phyloP scores from a whole-genome alignment of 225 moss, liverwort and hornwort species.

The Takakia lepidozioides region DNA sequence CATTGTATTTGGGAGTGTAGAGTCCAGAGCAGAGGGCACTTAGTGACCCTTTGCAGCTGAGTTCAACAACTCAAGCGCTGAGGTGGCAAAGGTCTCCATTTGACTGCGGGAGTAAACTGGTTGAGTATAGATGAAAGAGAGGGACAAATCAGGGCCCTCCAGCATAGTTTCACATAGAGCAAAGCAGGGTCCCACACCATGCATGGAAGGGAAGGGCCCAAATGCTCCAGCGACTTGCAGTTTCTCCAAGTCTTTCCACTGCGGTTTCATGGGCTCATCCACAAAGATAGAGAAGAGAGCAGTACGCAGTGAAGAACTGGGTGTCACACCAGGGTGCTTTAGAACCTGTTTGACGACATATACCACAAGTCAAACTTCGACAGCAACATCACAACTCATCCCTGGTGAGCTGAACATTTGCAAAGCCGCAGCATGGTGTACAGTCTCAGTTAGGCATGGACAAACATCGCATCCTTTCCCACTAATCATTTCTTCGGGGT shows the following conservation, averaged over 20 bases:
- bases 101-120: constrained; percentile 62
- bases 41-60: constrained; percentile 5
- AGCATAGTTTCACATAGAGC: constrained; percentile 38
- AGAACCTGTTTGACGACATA: constrained; percentile 57
- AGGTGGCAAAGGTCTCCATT: constrained; percentile 43
- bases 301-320: constrained; percentile 64
- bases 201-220: constrained; percentile 82
- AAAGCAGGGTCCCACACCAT: constrained; percentile 83
- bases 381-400: no score
- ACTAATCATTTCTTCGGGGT: no score
- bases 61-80: constrained; percentile 43
- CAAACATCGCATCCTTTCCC: no score
- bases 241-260: constrained; percentile 53
- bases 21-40: no score
- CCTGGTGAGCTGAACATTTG: no score
- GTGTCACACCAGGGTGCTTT: constrained; percentile 71
- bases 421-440: no score
- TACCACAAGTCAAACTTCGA: no score
- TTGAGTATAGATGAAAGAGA: constrained; percentile 47
- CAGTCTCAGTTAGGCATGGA: no score
- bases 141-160: constrained; percentile 51
- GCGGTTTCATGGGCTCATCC: constrained; percentile 26
- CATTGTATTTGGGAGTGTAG: no score
- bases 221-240: constrained; percentile 51
- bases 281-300: constrained; percentile 59